These are phyloP conservation scores for Colletotrichum eleusines DNA, from an alignment of 2,329 filamentous ascomycete genomes.

Conservation along the genomic window DNA sequence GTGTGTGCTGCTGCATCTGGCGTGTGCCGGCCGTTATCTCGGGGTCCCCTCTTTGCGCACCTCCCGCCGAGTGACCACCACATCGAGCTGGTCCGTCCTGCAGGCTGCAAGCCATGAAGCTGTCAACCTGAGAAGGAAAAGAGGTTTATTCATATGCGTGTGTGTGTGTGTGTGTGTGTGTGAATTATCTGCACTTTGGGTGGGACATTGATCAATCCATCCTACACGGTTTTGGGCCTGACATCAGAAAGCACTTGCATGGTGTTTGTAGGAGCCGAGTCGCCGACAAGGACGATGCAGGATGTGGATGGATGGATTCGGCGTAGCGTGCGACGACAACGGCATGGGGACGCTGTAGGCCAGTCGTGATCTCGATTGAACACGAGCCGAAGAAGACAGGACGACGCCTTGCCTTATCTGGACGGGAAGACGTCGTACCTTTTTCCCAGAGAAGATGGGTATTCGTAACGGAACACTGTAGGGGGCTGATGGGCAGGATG, in stretches of 20 bases:
- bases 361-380: constrained; percentile 39
- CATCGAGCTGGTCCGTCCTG: constrained; percentile 30
- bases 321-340: constrained; percentile 27
- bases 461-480: constrained; percentile 16
- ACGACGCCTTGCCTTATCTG: constrained; percentile 27
- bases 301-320: constrained; percentile 28
- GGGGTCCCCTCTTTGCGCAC: constrained; percentile 20
- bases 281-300: constrained; percentile 27
- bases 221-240: constrained; percentile 29
- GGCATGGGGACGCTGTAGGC: constrained; percentile 1
- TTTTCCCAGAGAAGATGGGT: constrained; percentile 21
- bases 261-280: constrained; percentile 23
- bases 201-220: constrained; percentile 36
- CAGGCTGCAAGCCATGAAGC: constrained; percentile 40
- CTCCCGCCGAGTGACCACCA: constrained; percentile 19
- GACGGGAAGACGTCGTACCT: constrained; percentile 22
- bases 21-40: constrained; percentile 35
- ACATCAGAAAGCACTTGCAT: constrained; percentile 40
- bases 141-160: neutral
- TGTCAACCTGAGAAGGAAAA: constrained; percentile 12
- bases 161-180: neutral
- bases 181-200: constrained; percentile 33
- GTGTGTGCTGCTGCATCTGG: constrained; percentile 24
- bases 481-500: neutral
- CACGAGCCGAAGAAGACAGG: constrained; percentile 16